Evolutionary conservation across 495 filamentous ascomycete species (phyloP).

Genomic region (Podospora didyma): DNA sequence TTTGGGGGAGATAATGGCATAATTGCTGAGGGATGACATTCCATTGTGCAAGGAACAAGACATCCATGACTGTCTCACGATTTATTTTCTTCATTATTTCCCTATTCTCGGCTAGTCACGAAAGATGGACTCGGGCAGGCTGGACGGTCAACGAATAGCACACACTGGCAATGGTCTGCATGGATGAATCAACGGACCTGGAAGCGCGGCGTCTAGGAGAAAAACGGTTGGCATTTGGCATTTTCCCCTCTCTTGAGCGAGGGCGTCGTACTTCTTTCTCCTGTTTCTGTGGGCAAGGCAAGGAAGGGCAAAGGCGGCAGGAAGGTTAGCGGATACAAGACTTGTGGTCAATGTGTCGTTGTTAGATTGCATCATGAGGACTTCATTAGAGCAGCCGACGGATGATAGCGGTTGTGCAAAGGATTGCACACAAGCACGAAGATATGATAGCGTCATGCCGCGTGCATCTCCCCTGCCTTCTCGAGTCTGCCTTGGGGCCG

Average conservation of each 20-base stretch:
- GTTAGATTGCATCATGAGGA: slow-evolving; percentile 7
- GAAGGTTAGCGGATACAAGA: slow-evolving; percentile 6
- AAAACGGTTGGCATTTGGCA: slow-evolving; percentile 5
- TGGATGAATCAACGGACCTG: neutral
- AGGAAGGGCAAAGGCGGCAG: neutral
- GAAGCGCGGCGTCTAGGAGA: slow-evolving; percentile 9
- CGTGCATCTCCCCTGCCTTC: neutral
- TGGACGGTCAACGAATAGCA: too few species aligned
- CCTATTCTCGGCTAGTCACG: too few species aligned
- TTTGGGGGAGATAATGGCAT: slow-evolving; percentile 31
- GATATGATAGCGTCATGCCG: neutral
- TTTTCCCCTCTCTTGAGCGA: neutral
- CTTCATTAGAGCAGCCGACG: slow-evolving; percentile 5
- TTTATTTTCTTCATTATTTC: too few species aligned
- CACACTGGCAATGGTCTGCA: too few species aligned
- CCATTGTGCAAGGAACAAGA: too few species aligned
- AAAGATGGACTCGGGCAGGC: too few species aligned
- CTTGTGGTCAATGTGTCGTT: slow-evolving; percentile 6
- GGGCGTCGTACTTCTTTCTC: neutral
- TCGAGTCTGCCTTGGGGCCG: neutral
- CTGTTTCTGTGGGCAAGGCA: neutral
- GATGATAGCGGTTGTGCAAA: neutral
- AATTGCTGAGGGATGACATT: slow-evolving; percentile 31
- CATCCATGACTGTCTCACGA: too few species aligned
- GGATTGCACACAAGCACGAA: neutral